Percentiles rank a stretch among this genome's conserved stretches.
Conservation (phyloP, 2,329 filamentous ascomycete species). For the Neoscytalidium dimidiatum region DNA sequence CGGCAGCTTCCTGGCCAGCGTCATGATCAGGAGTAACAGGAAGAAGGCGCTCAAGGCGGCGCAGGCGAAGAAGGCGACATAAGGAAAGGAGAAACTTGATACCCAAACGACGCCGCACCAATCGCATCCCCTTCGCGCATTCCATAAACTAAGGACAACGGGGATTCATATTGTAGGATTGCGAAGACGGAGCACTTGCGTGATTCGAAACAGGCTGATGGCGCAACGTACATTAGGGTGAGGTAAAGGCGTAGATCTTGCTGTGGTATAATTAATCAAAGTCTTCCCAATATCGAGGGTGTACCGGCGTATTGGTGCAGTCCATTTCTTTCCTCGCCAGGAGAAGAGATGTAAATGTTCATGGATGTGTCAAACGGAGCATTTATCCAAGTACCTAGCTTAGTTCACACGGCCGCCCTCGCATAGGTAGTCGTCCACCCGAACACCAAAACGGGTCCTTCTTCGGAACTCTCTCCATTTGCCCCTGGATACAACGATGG, state of each 20-base stretch:
- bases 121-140: too few species aligned
- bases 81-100: not conserved
- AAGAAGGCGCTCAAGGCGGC: slow-evolving; percentile 97
- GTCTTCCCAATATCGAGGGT: not conserved
- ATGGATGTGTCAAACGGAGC: too few species aligned
- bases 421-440: not conserved
- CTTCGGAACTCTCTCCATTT: not conserved
- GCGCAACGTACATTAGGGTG: not conserved
- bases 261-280: not conserved
- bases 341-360: too few species aligned
- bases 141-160: too few species aligned
- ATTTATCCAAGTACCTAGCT: too few species aligned
- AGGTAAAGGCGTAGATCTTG: not conserved
- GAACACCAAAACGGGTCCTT: not conserved
- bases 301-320: too few species aligned
- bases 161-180: too few species aligned
- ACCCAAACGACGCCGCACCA: not conserved
- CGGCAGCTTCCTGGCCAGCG: slow-evolving; percentile 90
- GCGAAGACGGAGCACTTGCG: too few species aligned
- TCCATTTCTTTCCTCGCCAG: too few species aligned
- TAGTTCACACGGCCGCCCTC: too few species aligned
- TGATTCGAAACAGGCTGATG: too few species aligned
- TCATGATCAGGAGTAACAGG: slow-evolving; percentile 98
- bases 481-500: not conserved
- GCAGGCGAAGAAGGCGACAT: slow-evolving; percentile 78